Percentiles rank a stretch among this genome's conserved stretches.
Evolutionary conservation across 2,329 filamentous ascomycete genomes (phyloP).

Genomic region (Cadophora sp.): DNA sequence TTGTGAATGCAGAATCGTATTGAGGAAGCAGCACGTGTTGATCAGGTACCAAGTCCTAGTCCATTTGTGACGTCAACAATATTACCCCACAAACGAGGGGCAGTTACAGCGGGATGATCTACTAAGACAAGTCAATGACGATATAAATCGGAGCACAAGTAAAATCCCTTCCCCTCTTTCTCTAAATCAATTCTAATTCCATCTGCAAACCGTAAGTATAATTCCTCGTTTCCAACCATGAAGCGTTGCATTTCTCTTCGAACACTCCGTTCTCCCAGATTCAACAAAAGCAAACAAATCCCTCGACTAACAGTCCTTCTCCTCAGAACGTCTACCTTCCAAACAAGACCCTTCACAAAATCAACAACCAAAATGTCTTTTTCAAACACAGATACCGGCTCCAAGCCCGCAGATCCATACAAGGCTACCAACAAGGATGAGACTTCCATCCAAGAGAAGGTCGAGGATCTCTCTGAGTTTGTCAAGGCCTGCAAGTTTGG

Average conservation of each 20-base stretch:
- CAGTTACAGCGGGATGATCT: neutral
- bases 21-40: neutral
- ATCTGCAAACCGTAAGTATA: slow-evolving; percentile 17
- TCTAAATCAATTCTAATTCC: neutral
- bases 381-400: slow-evolving; percentile 66
- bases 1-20: neutral
- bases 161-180: neutral
- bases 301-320: slow-evolving; percentile 24
- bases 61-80: slow-evolving; percentile 13
- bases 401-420: slow-evolving; percentile 77
- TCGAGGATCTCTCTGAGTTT: slow-evolving; percentile 76
- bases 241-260: slow-evolving; percentile 23
- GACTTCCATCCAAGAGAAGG: slow-evolving; percentile 72
- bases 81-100: slow-evolving; percentile 18
- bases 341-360: slow-evolving; percentile 20
- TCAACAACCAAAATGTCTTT: slow-evolving; percentile 46
- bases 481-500: slow-evolving; percentile 79
- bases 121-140: slow-evolving; percentile 24
- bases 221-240: slow-evolving; percentile 18
- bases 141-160: neutral
- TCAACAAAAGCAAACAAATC: slow-evolving; percentile 8
- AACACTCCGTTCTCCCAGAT: slow-evolving; percentile 11
- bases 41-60: neutral
- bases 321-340: slow-evolving; percentile 19
- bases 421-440: slow-evolving; percentile 73